Evolutionary conservation across 306 rosid species (phyloP), one percentile per base, ranked within the genome.

Genomic region (Myrica gale): DNA sequence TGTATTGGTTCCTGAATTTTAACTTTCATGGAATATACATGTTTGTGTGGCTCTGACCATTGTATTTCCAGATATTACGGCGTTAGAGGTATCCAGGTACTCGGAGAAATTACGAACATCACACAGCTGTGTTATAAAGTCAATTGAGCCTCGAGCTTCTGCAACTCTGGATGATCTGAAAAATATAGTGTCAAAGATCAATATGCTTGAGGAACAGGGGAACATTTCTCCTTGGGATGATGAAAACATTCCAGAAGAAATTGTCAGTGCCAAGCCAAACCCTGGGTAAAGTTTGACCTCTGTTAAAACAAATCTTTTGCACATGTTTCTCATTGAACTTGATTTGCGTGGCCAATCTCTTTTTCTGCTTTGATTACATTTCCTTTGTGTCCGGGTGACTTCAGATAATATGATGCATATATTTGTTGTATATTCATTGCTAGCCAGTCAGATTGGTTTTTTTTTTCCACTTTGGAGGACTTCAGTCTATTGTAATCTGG

Each of bases 211-310:
- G 91, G 87, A 86, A 88, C 91, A 84, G 58, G 82, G 87, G 61
- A 70, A 51, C 68, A 89, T 95, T 80, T 74, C 93, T 80, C 78
- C 80, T 62, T 90, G 92, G 98, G 96, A 92, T 43, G 98, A 90
- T 26, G 97, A 95, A 69, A 85, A 88, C n/a, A 87, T 95, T 78
- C 98, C 98, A 6, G 98, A 92, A 81, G 97, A 92, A 88, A 88
- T 95, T 84, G 95, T 95, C 78, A 77, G 80, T 81, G 56, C 78
- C 78, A 89, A 86, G 86, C 97, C 98, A 74, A 84, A 81, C 80
- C 86, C 85, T 78, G 98, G 98, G 98, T 92, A 86, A 90, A 87
- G 66, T 76, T 55, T 19, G 78, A 68, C 52, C 69, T 16, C 67
- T 74, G 74, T 82, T 71, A 12, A 6, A 50, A 66, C n/a, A 7